Conservation (phyloP, 371 early-diverging fungal genomes). For the Mucor lusitanicus region DNA sequence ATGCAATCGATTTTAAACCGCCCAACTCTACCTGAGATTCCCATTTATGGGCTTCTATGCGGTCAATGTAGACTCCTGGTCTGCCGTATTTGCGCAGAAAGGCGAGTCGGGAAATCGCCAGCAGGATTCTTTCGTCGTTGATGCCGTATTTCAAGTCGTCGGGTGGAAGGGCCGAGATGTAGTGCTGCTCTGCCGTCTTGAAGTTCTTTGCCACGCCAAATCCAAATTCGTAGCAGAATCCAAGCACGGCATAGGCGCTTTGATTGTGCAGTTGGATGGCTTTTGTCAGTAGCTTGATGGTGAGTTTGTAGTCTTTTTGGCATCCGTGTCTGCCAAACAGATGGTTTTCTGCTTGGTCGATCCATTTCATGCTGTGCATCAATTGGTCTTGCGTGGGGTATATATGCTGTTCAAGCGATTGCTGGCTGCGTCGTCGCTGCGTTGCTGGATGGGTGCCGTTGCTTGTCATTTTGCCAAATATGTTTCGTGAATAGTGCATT, state of each 20-base stretch:
- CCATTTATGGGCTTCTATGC: slow-evolving; percentile 72
- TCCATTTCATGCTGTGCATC: background rate
- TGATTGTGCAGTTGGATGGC: slow-evolving; percentile 32
- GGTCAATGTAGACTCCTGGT: slow-evolving; percentile 72
- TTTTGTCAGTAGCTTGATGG: slow-evolving; percentile 50
- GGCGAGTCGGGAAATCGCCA: slow-evolving; percentile 67
- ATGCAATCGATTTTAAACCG: slow-evolving; percentile 31
- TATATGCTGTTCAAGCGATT: background rate
- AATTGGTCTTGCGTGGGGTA: background rate
- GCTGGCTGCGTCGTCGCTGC: slow-evolving; percentile 63
- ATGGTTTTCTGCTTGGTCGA: slow-evolving; percentile 44
- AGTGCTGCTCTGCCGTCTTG: slow-evolving; percentile 57
- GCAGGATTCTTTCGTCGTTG: slow-evolving; percentile 52
- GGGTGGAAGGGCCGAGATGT: slow-evolving; percentile 44
- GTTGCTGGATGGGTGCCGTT: slow-evolving; percentile 55
- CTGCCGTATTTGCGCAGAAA: slow-evolving; percentile 81
- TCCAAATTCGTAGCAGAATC: slow-evolving; percentile 83
- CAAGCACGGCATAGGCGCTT: slow-evolving; percentile 57
- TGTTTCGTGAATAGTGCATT: slow-evolving; percentile 18
- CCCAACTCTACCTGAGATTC: slow-evolving; percentile 30
- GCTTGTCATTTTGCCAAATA: background rate
- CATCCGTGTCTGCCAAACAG: slow-evolving; percentile 61
- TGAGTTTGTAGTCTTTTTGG: slow-evolving; percentile 55
- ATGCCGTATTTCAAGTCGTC: slow-evolving; percentile 32
- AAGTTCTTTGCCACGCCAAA: slow-evolving; percentile 63